Evolutionary conservation across 345 rosid species (phyloP).

Genomic region (Syzygium aromaticum): DNA sequence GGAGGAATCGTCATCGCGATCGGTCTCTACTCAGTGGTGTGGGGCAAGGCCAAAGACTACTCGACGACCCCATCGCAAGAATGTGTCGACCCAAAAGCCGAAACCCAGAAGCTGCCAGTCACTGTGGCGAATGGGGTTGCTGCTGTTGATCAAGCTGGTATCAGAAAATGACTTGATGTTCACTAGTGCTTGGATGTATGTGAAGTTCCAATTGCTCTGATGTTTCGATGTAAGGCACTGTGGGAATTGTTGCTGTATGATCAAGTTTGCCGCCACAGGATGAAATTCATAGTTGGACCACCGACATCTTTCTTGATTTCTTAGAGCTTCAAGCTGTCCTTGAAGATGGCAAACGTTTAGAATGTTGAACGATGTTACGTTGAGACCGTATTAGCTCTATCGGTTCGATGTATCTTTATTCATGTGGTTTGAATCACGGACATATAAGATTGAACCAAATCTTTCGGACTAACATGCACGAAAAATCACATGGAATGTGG

Average conservation of each 20-base stretch:
- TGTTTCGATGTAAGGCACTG: not conserved
- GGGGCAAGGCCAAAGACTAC: slow-evolving; percentile 64
- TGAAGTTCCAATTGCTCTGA: not conserved
- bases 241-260: not conserved
- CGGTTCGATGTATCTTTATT: fast-evolving
- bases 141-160: not conserved
- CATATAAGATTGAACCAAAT: not conserved
- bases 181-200: not conserved
- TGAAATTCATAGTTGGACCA: not conserved
- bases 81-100: slow-evolving; percentile 1
- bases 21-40: slow-evolving; percentile 51
- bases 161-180: not conserved
- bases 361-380: not conserved
- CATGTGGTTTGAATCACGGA: not conserved
- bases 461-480: not conserved
- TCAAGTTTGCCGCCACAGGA: not conserved
- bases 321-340: not conserved
- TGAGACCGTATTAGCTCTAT: not conserved
- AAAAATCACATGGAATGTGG: not conserved
- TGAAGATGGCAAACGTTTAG: not conserved
- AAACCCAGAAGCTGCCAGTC: slow-evolving; percentile 29
- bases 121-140: not conserved
- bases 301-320: not conserved
- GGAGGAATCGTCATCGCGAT: slow-evolving; percentile 59
- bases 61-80: not conserved